phyloP scores from a whole-genome alignment of 306 rosid genomes.

The Fragaria nilgerrensis region DNA sequence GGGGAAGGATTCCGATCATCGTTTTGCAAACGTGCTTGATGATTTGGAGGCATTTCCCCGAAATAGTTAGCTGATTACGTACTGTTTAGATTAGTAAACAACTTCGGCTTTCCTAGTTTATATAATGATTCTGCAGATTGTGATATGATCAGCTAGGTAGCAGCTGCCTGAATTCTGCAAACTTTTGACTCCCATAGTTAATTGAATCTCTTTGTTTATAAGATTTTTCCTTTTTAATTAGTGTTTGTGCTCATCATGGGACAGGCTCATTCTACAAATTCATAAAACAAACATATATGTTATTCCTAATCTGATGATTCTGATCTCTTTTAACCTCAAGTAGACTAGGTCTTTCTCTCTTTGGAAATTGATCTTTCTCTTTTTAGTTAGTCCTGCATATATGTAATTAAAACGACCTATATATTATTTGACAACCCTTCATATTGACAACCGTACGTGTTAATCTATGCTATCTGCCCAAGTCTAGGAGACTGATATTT shows the following conservation, averaged over 20 bases:
- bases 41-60: slow-evolving; percentile 5
- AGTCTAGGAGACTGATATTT: neutral
- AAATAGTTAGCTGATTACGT: neutral
- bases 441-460: neutral
- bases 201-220: neutral
- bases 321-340: neutral
- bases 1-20: neutral
- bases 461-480: neutral
- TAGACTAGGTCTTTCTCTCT: neutral
- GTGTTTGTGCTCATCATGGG: neutral
- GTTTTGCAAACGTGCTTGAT: slow-evolving; percentile 23
- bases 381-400: neutral
- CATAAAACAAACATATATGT: neutral
- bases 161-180: slow-evolving; percentile 1
- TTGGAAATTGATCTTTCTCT: neutral
- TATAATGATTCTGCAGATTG: neutral
- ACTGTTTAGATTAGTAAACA: neutral
- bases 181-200: slow-evolving; percentile 5
- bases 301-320: neutral
- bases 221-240: neutral
- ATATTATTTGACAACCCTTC: neutral
- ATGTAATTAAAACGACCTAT: too few species aligned
- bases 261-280: neutral
- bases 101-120: neutral
- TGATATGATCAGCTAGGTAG: neutral